These are phyloP conservation scores for Yamadazyma kitorensis DNA, from an alignment of 805 yeast species.

Conservation along the genomic window DNA sequence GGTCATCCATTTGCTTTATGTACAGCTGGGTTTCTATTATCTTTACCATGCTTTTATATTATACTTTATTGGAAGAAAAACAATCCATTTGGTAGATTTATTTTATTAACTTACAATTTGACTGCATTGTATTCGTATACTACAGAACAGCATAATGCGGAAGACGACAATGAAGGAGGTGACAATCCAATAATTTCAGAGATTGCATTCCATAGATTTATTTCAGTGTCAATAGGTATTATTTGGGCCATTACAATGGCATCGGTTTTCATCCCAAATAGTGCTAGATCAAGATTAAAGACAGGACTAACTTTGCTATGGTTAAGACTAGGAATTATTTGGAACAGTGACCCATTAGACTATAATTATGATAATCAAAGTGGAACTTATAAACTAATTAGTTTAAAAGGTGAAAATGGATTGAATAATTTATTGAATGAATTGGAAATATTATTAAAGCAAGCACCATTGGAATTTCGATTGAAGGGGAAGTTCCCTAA, in stretches of 20 bases:
- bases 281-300: slow-evolving; percentile 69
- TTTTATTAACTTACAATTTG: slow-evolving; percentile 71
- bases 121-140: slow-evolving; percentile 76
- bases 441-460: slow-evolving; percentile 56
- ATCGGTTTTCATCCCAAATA: slow-evolving; percentile 63
- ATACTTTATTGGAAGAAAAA: slow-evolving; percentile 65
- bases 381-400: slow-evolving; percentile 25
- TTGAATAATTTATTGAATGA: slow-evolving; percentile 57
- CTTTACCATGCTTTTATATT: slow-evolving; percentile 52
- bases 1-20: slow-evolving; percentile 56
- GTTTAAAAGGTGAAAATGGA: slow-evolving; percentile 45
- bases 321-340: slow-evolving; percentile 76
- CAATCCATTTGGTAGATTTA: slow-evolving; percentile 66
- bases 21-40: slow-evolving; percentile 43
- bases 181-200: slow-evolving; percentile 64
- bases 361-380: slow-evolving; percentile 26
- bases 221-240: slow-evolving; percentile 70
- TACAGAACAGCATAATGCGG: slow-evolving; percentile 54
- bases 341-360: slow-evolving; percentile 73
- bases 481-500: slow-evolving; percentile 71
- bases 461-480: slow-evolving; percentile 74
- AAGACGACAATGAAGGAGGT: slow-evolving; percentile 67
- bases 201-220: slow-evolving; percentile 75
- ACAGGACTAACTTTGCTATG: slow-evolving; percentile 66
- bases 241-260: slow-evolving; percentile 76